Conservation (phyloP, 2,329 filamentous ascomycete species). For the Madurella mycetomatis region DNA sequence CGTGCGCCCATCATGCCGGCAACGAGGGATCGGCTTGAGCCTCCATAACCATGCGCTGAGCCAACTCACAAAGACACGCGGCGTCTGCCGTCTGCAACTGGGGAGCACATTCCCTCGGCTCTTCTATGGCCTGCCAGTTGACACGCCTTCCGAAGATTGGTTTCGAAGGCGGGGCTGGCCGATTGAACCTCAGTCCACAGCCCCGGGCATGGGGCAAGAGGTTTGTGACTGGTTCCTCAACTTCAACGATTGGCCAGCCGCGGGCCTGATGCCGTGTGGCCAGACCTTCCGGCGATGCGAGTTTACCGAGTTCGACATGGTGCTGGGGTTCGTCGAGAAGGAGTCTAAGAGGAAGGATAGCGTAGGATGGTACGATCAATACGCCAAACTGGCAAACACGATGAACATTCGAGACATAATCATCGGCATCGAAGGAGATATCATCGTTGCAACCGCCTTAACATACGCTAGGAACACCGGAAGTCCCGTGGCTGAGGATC, state of each 20-base stretch:
- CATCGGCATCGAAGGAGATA: constrained; percentile 46
- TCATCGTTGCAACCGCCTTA: constrained; percentile 50
- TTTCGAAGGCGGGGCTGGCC: constrained; percentile 52
- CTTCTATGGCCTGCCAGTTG: constrained; percentile 49
- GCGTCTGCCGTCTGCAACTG: constrained; percentile 51
- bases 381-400: constrained; percentile 46
- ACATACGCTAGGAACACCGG: constrained; percentile 47
- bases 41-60: constrained; percentile 49
- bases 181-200: constrained; percentile 42
- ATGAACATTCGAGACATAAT: constrained; percentile 49
- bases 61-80: constrained; percentile 46
- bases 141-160: constrained; percentile 44
- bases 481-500: constrained; percentile 44
- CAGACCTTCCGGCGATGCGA: constrained; percentile 44
- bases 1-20: constrained; percentile 44
- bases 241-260: constrained; percentile 46
- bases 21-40: constrained; percentile 48
- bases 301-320: constrained; percentile 41
- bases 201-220: constrained; percentile 45
- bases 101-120: constrained; percentile 57
- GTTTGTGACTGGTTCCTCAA: constrained; percentile 52
- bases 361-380: constrained; percentile 58
- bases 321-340: constrained; percentile 47
- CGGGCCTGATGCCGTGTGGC: constrained; percentile 37
- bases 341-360: constrained; percentile 44